Base-by-base conservation (phyloP, 2,329 filamentous ascomycete genomes). In the Alternaria brassicae region DNA sequence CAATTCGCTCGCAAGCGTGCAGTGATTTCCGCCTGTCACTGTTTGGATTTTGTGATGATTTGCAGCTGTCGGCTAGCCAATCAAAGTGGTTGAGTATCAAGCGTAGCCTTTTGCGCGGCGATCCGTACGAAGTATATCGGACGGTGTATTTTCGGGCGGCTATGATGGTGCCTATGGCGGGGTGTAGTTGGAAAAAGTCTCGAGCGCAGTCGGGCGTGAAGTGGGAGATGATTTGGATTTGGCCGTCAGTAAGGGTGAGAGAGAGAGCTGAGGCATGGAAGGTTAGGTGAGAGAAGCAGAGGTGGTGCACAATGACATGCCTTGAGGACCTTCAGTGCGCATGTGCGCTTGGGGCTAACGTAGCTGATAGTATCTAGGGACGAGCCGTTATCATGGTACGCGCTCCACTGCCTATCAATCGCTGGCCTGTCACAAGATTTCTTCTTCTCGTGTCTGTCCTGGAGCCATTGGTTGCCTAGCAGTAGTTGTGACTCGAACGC, bases 311-410 rank as follows among this genome's bases (percentile, higher is more conserved):
- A 17, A 28, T n/a, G 45, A 61, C 66, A 17, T 64, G 61, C 74
- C 70, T 74, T 23, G 12, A 68, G 44, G 21, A 77, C 58, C 15
- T 70, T 69, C 53, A 76, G 58, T 36, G 23, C 40, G 37, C 63
- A 55, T 34, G 52, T 36, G 19, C 60, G 55, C 7, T 53, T 53
- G 2, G 62, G 28, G 39, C 55, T 40, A 23, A 56, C 51, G 10
- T 64, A 55, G 32, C 66, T 62, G 41, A 61, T 50, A 12, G 75
- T 73, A 50, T 73, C 72, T 3, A 78, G 52, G 36, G 70, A 72
- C 48, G 72, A 77, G 32, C 74, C 75, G 66, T 77, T 73, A 56
- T 77, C 69, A 55, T 73, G 69, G 56, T 72, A 78, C 6, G 76
- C 36, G n/a, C 60, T 68, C 68, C 69, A 73, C 25, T 50, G 59